Percentiles rank a stretch among this genome's conserved stretches.
These are phyloP conservation scores for Cladochytrium replicatum DNA, from an alignment of 192 early-diverging fungal genomes.

Conservation along the genomic window DNA sequence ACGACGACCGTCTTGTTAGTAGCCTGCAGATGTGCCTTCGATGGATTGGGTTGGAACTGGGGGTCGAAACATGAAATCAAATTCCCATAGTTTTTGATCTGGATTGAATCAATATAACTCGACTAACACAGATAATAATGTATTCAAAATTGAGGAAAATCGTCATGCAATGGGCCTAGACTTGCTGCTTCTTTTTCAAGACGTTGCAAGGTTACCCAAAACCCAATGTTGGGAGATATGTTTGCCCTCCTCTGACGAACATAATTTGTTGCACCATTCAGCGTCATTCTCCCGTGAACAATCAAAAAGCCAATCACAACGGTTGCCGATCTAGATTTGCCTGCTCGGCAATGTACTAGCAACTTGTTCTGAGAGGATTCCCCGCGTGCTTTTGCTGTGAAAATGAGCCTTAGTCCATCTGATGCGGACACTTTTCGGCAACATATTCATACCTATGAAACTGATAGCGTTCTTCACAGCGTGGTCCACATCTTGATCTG, in stretches of 20 bases:
- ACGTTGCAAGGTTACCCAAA: constrained; percentile 56
- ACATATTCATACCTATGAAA: constrained; percentile 51
- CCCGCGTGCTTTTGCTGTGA: constrained; percentile 25
- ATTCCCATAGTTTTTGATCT: too few species aligned
- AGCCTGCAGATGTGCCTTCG: too few species aligned
- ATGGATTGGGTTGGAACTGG: too few species aligned
- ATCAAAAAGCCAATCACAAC: constrained; percentile 62
- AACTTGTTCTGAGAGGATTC: constrained; percentile 28
- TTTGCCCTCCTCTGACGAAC: constrained; percentile 51
- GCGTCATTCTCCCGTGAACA: constrained; percentile 43
- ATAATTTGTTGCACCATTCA: constrained; percentile 55
- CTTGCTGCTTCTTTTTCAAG: constrained; percentile 55
- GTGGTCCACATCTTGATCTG: constrained; percentile 57
- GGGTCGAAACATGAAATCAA: too few species aligned
- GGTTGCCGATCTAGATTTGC: constrained; percentile 59
- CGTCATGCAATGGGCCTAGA: too few species aligned
- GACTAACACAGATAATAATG: too few species aligned
- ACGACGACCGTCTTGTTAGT: too few species aligned
- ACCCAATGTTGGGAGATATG: constrained; percentile 72
- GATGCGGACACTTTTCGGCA: neutral
- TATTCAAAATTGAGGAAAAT: too few species aligned
- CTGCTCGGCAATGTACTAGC: constrained; percentile 71
- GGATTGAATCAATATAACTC: too few species aligned
- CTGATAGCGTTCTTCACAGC: constrained; percentile 47
- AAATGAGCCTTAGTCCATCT: neutral